A percentile compares a stretch with the other conserved stretches of the same genome.
Evolutionary conservation across 2,329 filamentous ascomycete genomes (phyloP).

Genomic region (Microdochium bolleyi): DNA sequence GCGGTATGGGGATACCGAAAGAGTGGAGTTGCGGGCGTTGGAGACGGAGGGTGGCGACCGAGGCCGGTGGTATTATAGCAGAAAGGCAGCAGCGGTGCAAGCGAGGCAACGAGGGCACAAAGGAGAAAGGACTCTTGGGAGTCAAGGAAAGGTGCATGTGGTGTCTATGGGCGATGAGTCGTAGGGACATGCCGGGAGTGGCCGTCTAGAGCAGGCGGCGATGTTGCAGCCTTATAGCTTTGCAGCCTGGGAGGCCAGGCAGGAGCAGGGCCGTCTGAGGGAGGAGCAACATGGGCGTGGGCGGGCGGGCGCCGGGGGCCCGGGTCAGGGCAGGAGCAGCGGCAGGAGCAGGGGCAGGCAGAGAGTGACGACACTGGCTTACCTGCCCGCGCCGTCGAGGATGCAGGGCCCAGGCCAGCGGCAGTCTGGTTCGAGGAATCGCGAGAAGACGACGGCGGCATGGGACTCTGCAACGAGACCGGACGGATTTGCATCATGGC

Average conservation of each 20-base stretch:
- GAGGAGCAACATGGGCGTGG: not conserved
- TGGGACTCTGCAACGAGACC: too few species aligned
- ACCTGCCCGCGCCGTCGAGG: not conserved
- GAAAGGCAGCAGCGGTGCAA: not conserved
- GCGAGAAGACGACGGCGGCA: not conserved
- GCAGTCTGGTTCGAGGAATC: not conserved
- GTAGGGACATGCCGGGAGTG: constrained; percentile 8
- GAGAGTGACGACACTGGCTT: not conserved
- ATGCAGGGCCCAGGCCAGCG: too few species aligned
- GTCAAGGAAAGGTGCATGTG: not conserved
- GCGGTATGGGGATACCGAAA: not conserved
- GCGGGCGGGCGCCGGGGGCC: not conserved
- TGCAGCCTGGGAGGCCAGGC: constrained; percentile 25
- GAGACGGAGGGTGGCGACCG: not conserved
- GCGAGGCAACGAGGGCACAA: not conserved
- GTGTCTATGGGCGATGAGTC: not conserved
- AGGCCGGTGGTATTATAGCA: not conserved
- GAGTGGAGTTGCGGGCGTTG: not conserved
- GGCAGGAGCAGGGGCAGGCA: not conserved
- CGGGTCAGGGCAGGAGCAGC: not conserved
- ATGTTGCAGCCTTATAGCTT: constrained; percentile 48
- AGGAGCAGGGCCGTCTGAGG: constrained; percentile 9
- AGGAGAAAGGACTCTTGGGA: not conserved
- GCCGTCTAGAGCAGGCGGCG: constrained; percentile 19
- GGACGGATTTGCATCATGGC: not conserved